These are phyloP conservation scores for Neofusicoccum parvum DNA, from an alignment of 2,329 filamentous ascomycete genomes.

Conservation along the genomic window DNA sequence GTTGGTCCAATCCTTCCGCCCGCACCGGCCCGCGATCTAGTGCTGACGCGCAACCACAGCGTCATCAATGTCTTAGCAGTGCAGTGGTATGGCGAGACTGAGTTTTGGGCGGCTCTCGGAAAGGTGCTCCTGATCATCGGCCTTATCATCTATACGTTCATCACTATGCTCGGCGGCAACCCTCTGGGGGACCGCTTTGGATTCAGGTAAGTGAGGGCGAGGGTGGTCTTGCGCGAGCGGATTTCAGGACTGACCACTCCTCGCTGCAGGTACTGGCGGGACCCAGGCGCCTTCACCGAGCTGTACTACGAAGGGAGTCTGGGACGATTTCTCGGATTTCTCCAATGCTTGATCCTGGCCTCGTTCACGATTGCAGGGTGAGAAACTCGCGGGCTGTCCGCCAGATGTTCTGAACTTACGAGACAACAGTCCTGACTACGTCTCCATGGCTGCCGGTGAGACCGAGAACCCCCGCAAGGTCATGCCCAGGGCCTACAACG, in stretches of 20 bases:
- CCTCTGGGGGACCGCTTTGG: constrained; percentile 71
- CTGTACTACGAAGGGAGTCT: constrained; percentile 66
- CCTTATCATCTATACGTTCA: constrained; percentile 72
- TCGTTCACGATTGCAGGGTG: constrained; percentile 68
- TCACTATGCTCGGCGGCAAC: constrained; percentile 82
- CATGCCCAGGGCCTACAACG: constrained; percentile 73
- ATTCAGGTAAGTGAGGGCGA: constrained; percentile 67
- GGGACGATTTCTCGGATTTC: constrained; percentile 74
- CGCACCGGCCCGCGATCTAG: neutral
- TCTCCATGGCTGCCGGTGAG: constrained; percentile 76
- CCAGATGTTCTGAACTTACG: constrained; percentile 40
- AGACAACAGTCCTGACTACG: constrained; percentile 61
- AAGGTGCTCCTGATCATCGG: constrained; percentile 76
- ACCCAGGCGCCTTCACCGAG: constrained; percentile 69
- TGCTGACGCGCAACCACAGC: constrained; percentile 63
- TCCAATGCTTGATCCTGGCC: constrained; percentile 72
- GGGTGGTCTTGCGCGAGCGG: constrained; percentile 38
- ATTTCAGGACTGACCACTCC: constrained; percentile 58
- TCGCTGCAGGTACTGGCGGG: constrained; percentile 62
- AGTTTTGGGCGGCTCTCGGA: constrained; percentile 77
- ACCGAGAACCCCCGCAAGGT: constrained; percentile 71
- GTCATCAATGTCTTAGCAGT: constrained; percentile 71
- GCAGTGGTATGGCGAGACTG: constrained; percentile 72
- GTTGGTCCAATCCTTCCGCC: constrained; percentile 48
- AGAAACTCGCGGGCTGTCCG: constrained; percentile 63